Base-by-base conservation (phyloP, 306 rosid genomes). In the Trichosanthes cucumerina region DNA sequence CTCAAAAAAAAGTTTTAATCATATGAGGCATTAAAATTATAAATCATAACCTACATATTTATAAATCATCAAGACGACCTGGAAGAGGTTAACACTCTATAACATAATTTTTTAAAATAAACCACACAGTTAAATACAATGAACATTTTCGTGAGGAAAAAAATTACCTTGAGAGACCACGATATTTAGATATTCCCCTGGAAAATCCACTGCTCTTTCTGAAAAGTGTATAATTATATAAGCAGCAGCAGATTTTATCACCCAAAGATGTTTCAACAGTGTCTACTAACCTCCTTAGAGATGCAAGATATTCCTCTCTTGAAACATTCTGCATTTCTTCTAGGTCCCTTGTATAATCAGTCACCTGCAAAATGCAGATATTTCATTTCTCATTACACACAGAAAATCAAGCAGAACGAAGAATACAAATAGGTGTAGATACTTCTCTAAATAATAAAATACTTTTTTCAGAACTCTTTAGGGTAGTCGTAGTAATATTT, bases 141-240 rank as follows among this genome's bases (percentile, higher is more conserved):
- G 0, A 49, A 49, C 54, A 49, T 49, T 49, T 49, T 49, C 15
- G 54, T 15, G 57, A n/a, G 57, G 0, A 18, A 80, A 82, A 44
- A 80, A 68, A 28, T 28, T 84, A 92, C 99, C 99, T 95, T 36
- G 99, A 87, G 62, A 95, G 93, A 59, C 91, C 97, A 28, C 97
- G 96, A 85, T 89, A 95, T 88, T 92, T 96, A 80, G 99, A 86
- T 62, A 96, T 82, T 82, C 99, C 99, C 86, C 97, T 87, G 14
- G 99, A 92, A 88, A 96, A 96, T 16, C 99, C 99, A 79, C 99
- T 96, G 91, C 99, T 96, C 89, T 96, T 96, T 89, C 99, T 96
- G 96, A 82, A 82, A 77, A 87, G 66, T 76, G 80, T 63, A 86
- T 52, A 43, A 41, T 70, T 77, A 26, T 11, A 59, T 88, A 69